Percentiles rank a stretch among this genome's conserved stretches.
These are phyloP conservation scores for Apiospora phragmitis DNA, from an alignment of 2,329 filamentous ascomycete genomes.

Conservation along the genomic window DNA sequence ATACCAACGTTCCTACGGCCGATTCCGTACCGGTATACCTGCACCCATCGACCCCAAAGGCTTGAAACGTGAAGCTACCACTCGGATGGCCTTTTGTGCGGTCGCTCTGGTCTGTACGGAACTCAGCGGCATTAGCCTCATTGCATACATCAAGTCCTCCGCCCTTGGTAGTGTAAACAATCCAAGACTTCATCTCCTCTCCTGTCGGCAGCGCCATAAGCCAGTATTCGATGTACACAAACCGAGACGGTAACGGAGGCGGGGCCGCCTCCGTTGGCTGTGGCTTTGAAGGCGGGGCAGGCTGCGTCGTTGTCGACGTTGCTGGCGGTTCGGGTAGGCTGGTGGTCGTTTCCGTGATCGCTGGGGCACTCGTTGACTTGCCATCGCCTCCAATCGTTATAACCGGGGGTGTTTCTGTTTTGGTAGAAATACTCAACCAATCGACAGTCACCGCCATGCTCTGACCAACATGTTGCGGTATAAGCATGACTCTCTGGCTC, in stretches of 20 bases:
- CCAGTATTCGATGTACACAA: neutral
- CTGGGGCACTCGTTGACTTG: neutral
- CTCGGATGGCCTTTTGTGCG: neutral
- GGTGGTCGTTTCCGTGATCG: neutral
- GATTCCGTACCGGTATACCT: neutral
- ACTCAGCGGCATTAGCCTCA: neutral
- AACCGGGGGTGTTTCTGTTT: neutral
- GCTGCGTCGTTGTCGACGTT: neutral
- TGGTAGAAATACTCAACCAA: neutral
- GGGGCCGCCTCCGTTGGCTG: neutral
- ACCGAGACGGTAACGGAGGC: neutral
- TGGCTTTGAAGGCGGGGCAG: neutral
- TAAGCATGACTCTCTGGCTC: neutral
- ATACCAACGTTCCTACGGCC: neutral
- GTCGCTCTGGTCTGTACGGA: neutral
- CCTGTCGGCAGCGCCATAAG: neutral
- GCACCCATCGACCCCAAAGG: neutral
- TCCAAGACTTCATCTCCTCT: neutral
- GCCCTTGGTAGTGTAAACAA: neutral
- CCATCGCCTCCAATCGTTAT: neutral
- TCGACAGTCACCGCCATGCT: neutral
- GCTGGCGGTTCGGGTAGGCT: neutral
- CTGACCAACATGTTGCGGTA: neutral
- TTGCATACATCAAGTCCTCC: neutral
- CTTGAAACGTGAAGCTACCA: neutral